A percentile compares a stretch with the other conserved stretches of the same genome.
These are phyloP conservation scores for Chrysanthemum seticuspe DNA, from an alignment of 129 eudicot species.

Conservation along the genomic window DNA sequence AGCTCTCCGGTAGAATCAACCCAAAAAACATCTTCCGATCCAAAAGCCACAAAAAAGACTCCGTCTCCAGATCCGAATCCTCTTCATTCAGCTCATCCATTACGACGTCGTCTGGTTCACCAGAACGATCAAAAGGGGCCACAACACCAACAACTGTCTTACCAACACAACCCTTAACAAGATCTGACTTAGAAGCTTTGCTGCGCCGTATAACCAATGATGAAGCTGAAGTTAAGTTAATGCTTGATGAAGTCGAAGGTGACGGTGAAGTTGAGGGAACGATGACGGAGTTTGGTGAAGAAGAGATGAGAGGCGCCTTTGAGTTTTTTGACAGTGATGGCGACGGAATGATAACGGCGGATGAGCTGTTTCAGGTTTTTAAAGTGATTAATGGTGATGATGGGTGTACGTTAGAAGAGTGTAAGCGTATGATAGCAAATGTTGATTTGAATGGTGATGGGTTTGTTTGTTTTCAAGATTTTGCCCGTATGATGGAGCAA, in stretches of 20 bases:
- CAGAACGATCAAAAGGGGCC: slow-evolving; percentile 30
- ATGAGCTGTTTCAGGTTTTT: slow-evolving; percentile 61
- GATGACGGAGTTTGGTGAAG: slow-evolving; percentile 51
- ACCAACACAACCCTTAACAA: slow-evolving; percentile 31
- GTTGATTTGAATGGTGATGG: slow-evolving; percentile 76
- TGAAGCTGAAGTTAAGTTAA: slow-evolving; percentile 43
- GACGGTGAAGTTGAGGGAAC: slow-evolving; percentile 58
- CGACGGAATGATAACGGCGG: slow-evolving; percentile 78
- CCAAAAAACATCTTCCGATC: slow-evolving; percentile 44
- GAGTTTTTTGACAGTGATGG: slow-evolving; percentile 73
- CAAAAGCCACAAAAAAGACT: slow-evolving; percentile 24
- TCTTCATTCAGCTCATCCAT: slow-evolving; percentile 49
- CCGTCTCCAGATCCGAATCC: slow-evolving; percentile 55
- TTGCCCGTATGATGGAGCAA: slow-evolving; percentile 64
- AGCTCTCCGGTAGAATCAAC: slow-evolving; percentile 34
- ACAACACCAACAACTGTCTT: slow-evolving; percentile 64
- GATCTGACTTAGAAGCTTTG: slow-evolving; percentile 44
- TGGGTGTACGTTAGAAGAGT: slow-evolving; percentile 70
- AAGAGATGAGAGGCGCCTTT: slow-evolving; percentile 61
- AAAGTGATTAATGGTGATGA: slow-evolving; percentile 46
- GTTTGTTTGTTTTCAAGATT: slow-evolving; percentile 83
- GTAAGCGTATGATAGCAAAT: slow-evolving; percentile 71
- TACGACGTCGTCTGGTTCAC: slow-evolving; percentile 47
- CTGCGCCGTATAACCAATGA: slow-evolving; percentile 35
- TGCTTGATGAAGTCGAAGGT: slow-evolving; percentile 58